Evolutionary conservation across 1,284 basidiomycete genomes (phyloP), one percentile per base, ranked within the genome.

Genomic region (Melampsora allii-populina): DNA sequence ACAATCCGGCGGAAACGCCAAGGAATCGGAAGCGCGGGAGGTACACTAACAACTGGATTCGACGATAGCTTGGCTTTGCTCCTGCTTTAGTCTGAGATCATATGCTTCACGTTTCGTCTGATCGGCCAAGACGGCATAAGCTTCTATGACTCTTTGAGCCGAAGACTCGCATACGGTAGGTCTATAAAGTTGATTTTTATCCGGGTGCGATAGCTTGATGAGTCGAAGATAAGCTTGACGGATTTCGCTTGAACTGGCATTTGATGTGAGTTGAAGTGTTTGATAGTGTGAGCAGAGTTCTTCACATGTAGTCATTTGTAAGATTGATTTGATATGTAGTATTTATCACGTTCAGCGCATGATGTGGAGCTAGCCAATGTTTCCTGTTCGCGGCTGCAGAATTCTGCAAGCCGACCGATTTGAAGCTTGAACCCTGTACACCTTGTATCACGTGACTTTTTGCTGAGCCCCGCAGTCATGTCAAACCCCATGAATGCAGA

Each of bases 151-250:
- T 12, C 46, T 59, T 48, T 68, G 67, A 12, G 67, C 58, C 12
- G 60, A 59, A 7, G 24, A 42, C 19, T 48, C 33, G 14, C 61
- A 33, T 17, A 60, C 17, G 36, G 27, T 48, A 59, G 33, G 19
- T 29, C 19, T 17, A 45, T 10, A 33, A 50, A 31, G 24, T 21
- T 60, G 33, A 59, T 45, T 36, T 45, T 68, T 68, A 45, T 68
- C 67, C 14, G 67, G 67, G 48, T 68, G 67, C 27, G 58, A 45
- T 24, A 61, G 33, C 46, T 68, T 68, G 67, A 68, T 68, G 19
- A 68, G 58, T 48, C 67, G 36, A 10, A 68, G 67, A 48, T 68
- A 68, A 29, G 67, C 58, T 27, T 39, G 42, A 10, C 67, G 58
- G 53, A 68, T 42, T 39, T 68, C 67, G 12, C 9, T 19, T 9